phyloP scores from a whole-genome alignment of 139 green algal genomes.

The Spirogloea muscicola region DNA sequence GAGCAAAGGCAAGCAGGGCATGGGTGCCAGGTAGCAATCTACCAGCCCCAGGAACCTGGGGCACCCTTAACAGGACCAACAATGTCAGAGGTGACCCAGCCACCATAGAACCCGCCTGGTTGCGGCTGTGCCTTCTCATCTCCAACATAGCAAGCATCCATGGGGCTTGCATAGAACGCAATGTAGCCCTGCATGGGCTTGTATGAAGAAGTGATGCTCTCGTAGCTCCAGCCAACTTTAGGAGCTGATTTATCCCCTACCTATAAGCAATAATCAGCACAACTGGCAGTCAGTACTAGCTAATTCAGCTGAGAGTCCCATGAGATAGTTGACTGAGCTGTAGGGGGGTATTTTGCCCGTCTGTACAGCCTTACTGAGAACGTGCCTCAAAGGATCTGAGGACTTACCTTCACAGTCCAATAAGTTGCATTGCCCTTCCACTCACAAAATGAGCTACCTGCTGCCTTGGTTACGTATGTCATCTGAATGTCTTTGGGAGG shows the following conservation, averaged over 20 bases:
- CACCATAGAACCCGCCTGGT: constrained; percentile 55
- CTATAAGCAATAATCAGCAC: constrained; percentile 7
- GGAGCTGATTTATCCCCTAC: not conserved
- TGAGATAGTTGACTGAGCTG: too few relatives aligned
- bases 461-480: not conserved
- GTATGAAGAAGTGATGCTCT: constrained; percentile 48
- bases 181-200: constrained; percentile 41
- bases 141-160: constrained; percentile 49
- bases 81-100: constrained; percentile 51
- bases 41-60: constrained; percentile 51
- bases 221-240: constrained; percentile 52
- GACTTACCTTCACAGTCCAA: constrained; percentile 37
- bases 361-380: too few relatives aligned
- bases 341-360: too few relatives aligned
- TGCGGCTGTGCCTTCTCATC: constrained; percentile 51
- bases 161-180: constrained; percentile 49
- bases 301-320: too few relatives aligned
- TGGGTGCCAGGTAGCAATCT: too few relatives aligned
- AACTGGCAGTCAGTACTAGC: not conserved
- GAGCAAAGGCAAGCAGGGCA: too few relatives aligned
- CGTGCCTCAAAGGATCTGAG: too few relatives aligned
- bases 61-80: constrained; percentile 55
- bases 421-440: constrained; percentile 57
- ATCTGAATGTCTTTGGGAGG: not conserved
- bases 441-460: constrained; percentile 50